Conservation (phyloP, 257 asterid genomes). For the Handroanthus guayacan region DNA sequence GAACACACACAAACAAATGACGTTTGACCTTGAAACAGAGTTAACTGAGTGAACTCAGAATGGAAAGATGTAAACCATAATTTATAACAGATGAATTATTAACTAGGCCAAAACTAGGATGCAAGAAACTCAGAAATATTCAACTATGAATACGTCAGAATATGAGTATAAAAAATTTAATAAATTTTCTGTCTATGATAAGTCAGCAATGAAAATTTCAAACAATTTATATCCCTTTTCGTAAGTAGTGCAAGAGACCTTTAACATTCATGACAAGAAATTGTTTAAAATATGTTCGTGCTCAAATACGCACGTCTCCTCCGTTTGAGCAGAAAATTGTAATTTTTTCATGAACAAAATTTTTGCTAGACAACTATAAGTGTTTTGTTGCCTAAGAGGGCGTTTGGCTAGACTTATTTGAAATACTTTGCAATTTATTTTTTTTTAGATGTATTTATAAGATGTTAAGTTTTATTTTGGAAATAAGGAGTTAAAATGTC, state of each 20-base stretch:
- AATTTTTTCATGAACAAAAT: too few relatives aligned
- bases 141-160: slow-evolving; percentile 13
- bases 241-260: slow-evolving; percentile 1
- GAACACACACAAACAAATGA: background rate
- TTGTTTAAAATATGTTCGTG: background rate
- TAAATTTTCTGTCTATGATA: background rate
- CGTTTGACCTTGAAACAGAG: background rate
- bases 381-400: too few relatives aligned
- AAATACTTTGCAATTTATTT: too few relatives aligned
- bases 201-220: background rate
- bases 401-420: too few relatives aligned
- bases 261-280: slow-evolving; percentile 10
- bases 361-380: too few relatives aligned
- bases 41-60: too few relatives aligned
- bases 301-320: too few relatives aligned
- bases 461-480: too few relatives aligned
- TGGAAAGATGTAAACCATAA: too few relatives aligned
- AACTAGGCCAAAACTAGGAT: background rate
- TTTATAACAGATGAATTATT: background rate
- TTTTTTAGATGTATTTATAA: too few relatives aligned
- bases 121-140: background rate
- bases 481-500: too few relatives aligned
- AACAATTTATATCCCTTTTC: background rate
- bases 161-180: background rate
- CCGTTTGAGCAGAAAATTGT: too few relatives aligned